A percentile compares a stretch with the other conserved stretches of the same genome.
phyloP scores from a whole-genome alignment of 352 stramenopile genomes.

The Saprolegnia diclina region DNA sequence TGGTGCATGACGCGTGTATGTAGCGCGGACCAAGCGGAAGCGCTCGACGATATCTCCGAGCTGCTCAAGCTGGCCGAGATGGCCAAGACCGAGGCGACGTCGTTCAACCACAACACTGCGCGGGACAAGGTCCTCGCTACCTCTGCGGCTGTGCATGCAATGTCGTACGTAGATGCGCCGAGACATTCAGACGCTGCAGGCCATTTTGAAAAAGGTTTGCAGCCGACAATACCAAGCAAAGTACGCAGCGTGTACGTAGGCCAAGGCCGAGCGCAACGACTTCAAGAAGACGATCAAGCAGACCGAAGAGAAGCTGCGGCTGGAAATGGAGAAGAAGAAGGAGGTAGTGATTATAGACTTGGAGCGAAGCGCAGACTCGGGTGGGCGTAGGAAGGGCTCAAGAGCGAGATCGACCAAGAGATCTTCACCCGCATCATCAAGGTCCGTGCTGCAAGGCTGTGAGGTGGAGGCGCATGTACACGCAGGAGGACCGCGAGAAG shows the following conservation, averaged over 20 bases:
- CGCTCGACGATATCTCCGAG: constrained; percentile 66
- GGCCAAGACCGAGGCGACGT: constrained; percentile 66
- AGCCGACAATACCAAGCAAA: not conserved
- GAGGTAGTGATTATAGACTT: constrained; percentile 34
- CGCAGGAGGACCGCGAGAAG: constrained; percentile 63
- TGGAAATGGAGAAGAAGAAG: constrained; percentile 61
- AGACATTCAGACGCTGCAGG: constrained; percentile 62
- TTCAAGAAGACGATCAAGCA: constrained; percentile 80
- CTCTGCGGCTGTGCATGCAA: too few species aligned
- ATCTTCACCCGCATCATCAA: constrained; percentile 83
- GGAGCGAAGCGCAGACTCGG: not conserved
- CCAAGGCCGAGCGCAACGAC: constrained; percentile 64
- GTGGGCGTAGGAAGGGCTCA: constrained; percentile 49
- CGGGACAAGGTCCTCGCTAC: constrained; percentile 57
- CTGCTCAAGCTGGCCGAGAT: constrained; percentile 73
- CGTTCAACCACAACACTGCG: constrained; percentile 63
- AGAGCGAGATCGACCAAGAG: constrained; percentile 75
- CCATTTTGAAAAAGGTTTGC: constrained; percentile 66
- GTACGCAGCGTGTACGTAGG: constrained; percentile 29
- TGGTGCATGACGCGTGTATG: constrained; percentile 42
- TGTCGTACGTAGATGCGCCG: constrained; percentile 50
- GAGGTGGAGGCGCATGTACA: not conserved
- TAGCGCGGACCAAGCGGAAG: constrained; percentile 26
- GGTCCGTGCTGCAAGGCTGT: constrained; percentile 28
- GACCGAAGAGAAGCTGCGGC: constrained; percentile 49